Evolutionary conservation across 805 yeast genomes (phyloP), one percentile per base, ranked within the genome.

Genomic region (Candida manassasensis): DNA sequence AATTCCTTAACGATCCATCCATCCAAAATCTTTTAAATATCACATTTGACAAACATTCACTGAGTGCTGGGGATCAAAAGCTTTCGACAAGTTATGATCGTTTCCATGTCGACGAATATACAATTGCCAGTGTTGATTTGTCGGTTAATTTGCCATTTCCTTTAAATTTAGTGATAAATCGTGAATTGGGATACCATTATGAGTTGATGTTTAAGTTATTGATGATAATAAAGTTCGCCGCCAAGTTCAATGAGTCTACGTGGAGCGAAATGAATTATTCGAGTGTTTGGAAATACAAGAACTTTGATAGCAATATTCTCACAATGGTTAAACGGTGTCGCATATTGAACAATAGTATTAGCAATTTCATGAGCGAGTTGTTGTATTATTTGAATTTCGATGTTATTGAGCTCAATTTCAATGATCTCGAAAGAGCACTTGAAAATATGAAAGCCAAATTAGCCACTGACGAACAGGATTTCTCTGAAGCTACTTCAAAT

Each of bases 111-210:
- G 72, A 59, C 41, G 57, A 64, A 19, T 67, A 65, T 30, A 50
- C 76, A 2, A 63, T 81, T 2, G 65, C 78, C 31, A 71, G 72
- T 34, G 53, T 82, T 8, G 75, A 73, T 39, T 57, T 82, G 29
- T 77, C 79, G 27, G 40, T 81, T 6, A 57, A 69, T n/a, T 56
- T 89, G 15, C 96, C 97, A 3, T 93, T 86, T 52, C 99, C 99
- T 0, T 59, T 87, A 32, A 87, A 87, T 49, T 65, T 90, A 17
- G 67, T 93, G 1, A 61, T 87, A 1, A 77, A 84, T 12, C 74
- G 79, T 36, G 81, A 87, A 11, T 77, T 81, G 17, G 63, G 86
- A 12, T 71, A 79, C 32, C 86, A 93, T 43, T 87, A 82, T 51
- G 96, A 90, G 53, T 63, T 86, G 22, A 61, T 88, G 31, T 86